These are phyloP conservation scores for Hsuehochloa calcarea DNA, from an alignment of 176 grass and related monocot species.

Conservation along the genomic window DNA sequence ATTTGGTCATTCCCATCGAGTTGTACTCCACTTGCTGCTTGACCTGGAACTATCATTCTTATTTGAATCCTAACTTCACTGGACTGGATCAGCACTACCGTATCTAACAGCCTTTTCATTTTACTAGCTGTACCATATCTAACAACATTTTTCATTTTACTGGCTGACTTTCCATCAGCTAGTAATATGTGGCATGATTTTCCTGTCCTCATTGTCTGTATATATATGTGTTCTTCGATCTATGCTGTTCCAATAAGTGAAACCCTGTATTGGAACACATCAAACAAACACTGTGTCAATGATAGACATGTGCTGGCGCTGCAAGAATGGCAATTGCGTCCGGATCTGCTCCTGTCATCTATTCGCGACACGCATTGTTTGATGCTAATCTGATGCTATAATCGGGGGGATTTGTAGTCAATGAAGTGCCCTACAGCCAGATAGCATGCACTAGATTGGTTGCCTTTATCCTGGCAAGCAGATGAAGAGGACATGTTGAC, in stretches of 20 bases:
- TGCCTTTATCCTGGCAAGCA: constrained; percentile 12
- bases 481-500: background rate
- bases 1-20: background rate
- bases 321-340: background rate
- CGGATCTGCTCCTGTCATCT: background rate
- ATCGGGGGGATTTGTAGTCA: background rate
- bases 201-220: background rate
- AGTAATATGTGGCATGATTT: background rate
- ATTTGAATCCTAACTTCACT: background rate
- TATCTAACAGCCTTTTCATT: background rate
- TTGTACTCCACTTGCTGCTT: background rate
- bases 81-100: background rate
- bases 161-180: background rate
- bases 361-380: background rate
- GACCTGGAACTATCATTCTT: background rate
- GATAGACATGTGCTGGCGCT: background rate
- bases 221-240: background rate
- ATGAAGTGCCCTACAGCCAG: background rate
- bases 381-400: constrained; percentile 10
- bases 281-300: background rate
- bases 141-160: background rate
- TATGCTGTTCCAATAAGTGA: background rate
- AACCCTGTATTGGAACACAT: background rate
- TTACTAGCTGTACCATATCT: background rate
- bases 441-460: background rate